Conservation (phyloP, 345 rosid genomes). For the Aegle marmelos region DNA sequence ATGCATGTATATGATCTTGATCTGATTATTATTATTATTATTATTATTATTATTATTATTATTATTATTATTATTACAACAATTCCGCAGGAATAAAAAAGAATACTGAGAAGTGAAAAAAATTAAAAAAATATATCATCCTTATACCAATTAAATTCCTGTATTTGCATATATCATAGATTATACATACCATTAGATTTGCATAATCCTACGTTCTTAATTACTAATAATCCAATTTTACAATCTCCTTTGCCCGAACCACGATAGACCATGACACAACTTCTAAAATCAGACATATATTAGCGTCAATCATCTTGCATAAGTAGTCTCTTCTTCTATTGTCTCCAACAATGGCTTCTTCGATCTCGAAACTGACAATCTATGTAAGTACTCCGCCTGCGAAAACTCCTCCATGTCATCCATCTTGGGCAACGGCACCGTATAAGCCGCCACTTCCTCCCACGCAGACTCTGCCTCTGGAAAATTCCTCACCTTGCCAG, state of each 20-base stretch:
- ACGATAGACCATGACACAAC: neutral
- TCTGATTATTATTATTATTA: neutral
- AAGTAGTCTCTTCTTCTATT: constrained; percentile 55
- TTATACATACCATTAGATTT: neutral
- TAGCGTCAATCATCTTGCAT: constrained; percentile 11
- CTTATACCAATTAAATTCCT: neutral
- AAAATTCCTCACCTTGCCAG: constrained; percentile 28
- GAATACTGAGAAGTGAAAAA: neutral
- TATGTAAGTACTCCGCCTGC: constrained; percentile 48
- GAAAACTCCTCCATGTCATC: constrained; percentile 65
- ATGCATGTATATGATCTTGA: neutral
- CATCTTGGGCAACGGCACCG: constrained; percentile 40
- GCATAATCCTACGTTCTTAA: neutral
- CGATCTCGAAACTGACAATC: constrained; percentile 64
- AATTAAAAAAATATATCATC: neutral
- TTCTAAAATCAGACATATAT: neutral
- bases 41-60: no score
- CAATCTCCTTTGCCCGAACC: neutral
- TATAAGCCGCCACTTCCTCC: constrained; percentile 9
- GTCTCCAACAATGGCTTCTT: constrained; percentile 82
- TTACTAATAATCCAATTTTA: neutral
- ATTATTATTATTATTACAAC: no score
- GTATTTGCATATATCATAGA: neutral
- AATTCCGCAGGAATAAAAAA: neutral
- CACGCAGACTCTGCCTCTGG: constrained; percentile 33